Evolutionary conservation across 371 early-diverging fungal species (phyloP).

Genomic region (Gilbertella persicaria): DNA sequence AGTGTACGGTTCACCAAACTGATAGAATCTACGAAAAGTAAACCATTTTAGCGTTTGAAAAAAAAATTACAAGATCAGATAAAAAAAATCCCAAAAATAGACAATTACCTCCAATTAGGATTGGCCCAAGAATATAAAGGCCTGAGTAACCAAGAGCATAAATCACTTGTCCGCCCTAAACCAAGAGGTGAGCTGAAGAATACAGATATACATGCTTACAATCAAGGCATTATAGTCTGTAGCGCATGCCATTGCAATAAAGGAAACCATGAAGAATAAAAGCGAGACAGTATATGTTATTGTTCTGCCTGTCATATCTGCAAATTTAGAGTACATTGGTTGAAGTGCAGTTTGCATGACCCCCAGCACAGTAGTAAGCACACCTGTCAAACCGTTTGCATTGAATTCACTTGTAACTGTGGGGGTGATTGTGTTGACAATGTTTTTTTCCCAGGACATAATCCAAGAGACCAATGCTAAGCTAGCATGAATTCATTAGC

Average conservation of each 20-base stretch:
- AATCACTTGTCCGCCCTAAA: constrained; percentile 41
- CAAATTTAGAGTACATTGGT: constrained; percentile 50
- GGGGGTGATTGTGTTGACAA: constrained; percentile 11
- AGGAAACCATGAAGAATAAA: constrained; percentile 41
- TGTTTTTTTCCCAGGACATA: constrained; percentile 33
- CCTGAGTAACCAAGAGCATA: constrained; percentile 47
- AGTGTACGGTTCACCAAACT: constrained; percentile 21
- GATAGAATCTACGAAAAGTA: constrained; percentile 37
- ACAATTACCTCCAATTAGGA: constrained; percentile 45
- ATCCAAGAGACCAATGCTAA: constrained; percentile 31
- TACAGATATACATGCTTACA: constrained; percentile 13
- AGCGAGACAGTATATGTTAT: constrained; percentile 37
- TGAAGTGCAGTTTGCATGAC: constrained; percentile 45
- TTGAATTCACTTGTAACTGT: constrained; percentile 27
- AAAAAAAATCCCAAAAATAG: background rate
- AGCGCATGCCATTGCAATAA: constrained; percentile 35
- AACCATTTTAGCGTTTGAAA: no score
- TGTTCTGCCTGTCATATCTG: constrained; percentile 47
- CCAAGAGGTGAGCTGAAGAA: no score
- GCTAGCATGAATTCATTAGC: background rate
- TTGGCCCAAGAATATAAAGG: constrained; percentile 37
- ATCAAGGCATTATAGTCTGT: constrained; percentile 34
- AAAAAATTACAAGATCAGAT: no score
- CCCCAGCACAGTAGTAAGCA: constrained; percentile 39
- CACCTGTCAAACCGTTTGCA: constrained; percentile 20